Percentiles rank a stretch among this genome's conserved stretches.
phyloP scores from a whole-genome alignment of 305 asterid species.

The Ilex paraguariensis region DNA sequence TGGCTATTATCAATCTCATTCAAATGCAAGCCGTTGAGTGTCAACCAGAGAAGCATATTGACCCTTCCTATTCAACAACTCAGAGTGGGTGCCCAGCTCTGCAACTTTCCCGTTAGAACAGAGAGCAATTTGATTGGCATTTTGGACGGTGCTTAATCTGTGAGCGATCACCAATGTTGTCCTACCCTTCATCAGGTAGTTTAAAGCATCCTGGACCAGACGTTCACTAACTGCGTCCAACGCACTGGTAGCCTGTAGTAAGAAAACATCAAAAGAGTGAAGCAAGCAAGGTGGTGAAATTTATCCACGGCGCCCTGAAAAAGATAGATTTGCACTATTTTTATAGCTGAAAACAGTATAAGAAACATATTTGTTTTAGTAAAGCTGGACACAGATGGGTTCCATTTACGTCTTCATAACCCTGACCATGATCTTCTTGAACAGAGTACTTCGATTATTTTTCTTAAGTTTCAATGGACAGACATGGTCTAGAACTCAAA shows the following conservation, averaged over 20 bases:
- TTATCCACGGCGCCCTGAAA: background rate
- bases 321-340: too few relatives aligned
- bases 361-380: background rate
- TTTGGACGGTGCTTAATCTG: slow-evolving; percentile 94
- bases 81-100: slow-evolving; percentile 84
- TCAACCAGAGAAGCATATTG: slow-evolving; percentile 87
- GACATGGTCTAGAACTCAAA: background rate
- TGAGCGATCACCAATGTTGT: slow-evolving; percentile 96
- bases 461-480: too few relatives aligned
- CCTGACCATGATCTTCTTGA: background rate
- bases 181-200: slow-evolving; percentile 88
- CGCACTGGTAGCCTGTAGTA: slow-evolving; percentile 88
- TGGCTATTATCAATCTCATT: slow-evolving; percentile 28
- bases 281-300: background rate
- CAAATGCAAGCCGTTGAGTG: slow-evolving; percentile 88
- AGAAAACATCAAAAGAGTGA: background rate
- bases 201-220: slow-evolving; percentile 85
- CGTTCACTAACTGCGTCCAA: slow-evolving; percentile 91
- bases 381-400: background rate
- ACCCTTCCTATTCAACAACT: slow-evolving; percentile 65
- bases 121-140: slow-evolving; percentile 77
- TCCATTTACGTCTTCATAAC: too few relatives aligned
- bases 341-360: too few relatives aligned
- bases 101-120: slow-evolving; percentile 80
- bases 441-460: too few relatives aligned